These are phyloP conservation scores for Drechmeria coniospora DNA, from an alignment of 2,329 filamentous ascomycete species.

Conservation along the genomic window DNA sequence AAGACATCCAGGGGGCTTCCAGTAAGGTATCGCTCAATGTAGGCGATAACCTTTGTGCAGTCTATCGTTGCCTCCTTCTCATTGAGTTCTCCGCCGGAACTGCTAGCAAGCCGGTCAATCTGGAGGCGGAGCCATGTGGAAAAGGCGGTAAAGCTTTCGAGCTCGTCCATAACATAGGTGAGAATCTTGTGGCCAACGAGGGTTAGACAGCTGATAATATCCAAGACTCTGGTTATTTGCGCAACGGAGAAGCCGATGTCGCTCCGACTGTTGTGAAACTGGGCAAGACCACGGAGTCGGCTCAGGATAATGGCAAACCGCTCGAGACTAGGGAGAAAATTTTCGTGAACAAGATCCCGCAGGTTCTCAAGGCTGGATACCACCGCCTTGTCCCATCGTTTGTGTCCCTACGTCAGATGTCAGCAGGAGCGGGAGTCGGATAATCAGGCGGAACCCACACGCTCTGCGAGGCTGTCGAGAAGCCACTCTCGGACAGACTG, in stretches of 20 bases:
- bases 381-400: conserved; percentile 87
- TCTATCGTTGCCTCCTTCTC: conserved; percentile 69
- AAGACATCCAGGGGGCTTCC: conserved; percentile 50
- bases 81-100: conserved; percentile 52
- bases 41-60: conserved; percentile 54
- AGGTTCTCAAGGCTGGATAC: conserved; percentile 63
- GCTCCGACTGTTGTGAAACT: conserved; percentile 54
- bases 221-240: conserved; percentile 49
- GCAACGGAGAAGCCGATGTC: conserved; percentile 50
- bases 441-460: conserved; percentile 33
- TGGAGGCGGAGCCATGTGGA: conserved; percentile 72
- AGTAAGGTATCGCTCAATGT: conserved; percentile 57
- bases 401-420: conserved; percentile 51
- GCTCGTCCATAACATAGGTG: conserved; percentile 56
- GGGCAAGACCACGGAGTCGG: conserved; percentile 68
- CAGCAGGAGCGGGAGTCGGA: conserved; percentile 1
- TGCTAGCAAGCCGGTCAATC: conserved; percentile 59
- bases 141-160: conserved; percentile 63
- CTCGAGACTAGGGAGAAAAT: conserved; percentile 77
- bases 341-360: conserved; percentile 66
- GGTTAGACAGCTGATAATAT: conserved; percentile 60
- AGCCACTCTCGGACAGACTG: conserved; percentile 73
- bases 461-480: conserved; percentile 64
- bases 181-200: conserved; percentile 62
- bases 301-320: conserved; percentile 68